phyloP scores from a whole-genome alignment of 805 yeast species.

The Kurtzmaniella cleridarum region DNA sequence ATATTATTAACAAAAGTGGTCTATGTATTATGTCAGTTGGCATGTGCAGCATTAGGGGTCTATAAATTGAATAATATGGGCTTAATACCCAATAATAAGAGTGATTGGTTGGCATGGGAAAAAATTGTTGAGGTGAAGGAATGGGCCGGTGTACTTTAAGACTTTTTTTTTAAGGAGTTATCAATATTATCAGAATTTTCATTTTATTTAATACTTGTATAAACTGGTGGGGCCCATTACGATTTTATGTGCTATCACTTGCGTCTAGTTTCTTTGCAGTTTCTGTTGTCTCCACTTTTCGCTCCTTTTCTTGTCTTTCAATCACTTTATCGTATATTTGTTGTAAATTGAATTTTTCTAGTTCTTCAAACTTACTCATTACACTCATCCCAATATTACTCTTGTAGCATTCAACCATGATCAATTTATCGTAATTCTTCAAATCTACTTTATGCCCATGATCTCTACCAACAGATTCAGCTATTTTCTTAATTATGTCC shows the following conservation, averaged over 20 bases:
- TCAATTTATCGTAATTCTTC: constrained; percentile 69
- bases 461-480: constrained; percentile 63
- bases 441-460: constrained; percentile 76
- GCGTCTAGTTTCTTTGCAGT: background rate
- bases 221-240: background rate
- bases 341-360: constrained; percentile 72
- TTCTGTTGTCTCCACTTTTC: background rate
- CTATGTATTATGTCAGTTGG: constrained; percentile 39
- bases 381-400: constrained; percentile 85
- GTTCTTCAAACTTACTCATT: constrained; percentile 56
- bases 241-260: background rate
- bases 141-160: background rate
- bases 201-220: background rate
- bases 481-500: constrained; percentile 69
- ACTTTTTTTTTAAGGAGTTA: background rate
- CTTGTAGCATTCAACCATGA: constrained; percentile 85
- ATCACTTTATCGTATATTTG: constrained; percentile 54
- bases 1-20: constrained; percentile 21
- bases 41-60: constrained; percentile 66
- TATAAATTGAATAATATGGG: constrained; percentile 90
- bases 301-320: constrained; percentile 10
- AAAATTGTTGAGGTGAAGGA: constrained; percentile 22
- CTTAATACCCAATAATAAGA: constrained; percentile 73
- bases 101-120: constrained; percentile 95
- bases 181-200: constrained; percentile 2